Evolutionary conservation across 2,329 filamentous ascomycete genomes (phyloP), one percentile per base, ranked within the genome.

Genomic region (Arthrobotrys iridis): DNA sequence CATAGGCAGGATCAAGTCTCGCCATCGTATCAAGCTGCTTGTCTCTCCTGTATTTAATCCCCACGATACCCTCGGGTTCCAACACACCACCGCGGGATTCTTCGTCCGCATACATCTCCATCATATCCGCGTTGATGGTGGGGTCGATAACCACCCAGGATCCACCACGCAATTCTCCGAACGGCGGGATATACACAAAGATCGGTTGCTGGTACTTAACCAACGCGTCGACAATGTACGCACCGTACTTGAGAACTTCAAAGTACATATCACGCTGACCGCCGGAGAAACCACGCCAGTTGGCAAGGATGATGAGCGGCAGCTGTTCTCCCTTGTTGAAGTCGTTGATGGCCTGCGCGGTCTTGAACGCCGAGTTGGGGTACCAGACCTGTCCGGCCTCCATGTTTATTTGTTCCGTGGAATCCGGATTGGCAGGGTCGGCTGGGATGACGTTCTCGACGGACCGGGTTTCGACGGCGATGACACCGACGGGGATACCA

Each of bases 251-350:
- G 84, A 99, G 89, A 13, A 99, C 95, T 85, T 99, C 95, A 85
- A 98, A 97, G 89, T 96, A 99, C 95, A 99, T 99, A 84, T 99
- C 95, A 79, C 94, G 93, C 85, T 99, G 95, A 78, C 95, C 95
- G 86, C 95, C 95, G 79, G 95, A 99, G 92, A 99, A 99, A 86
- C 95, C 95, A 89, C 95, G 91, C 95, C 95, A 99, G 88, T 99
- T 99, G 84, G 95, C 95, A 78, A 99, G 89, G 82, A 99, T 99
- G 93, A 99, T 98, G 78, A 99, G 86, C 68, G 95, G 95, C 81
- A 99, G 87, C 85, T 99, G 95, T 85, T 99, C 95, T 82, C 95
- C 95, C 79, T 96, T 89, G 88, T 99, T 99, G 88, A 99, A 99
- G 86, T 99, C 95, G 81, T 91, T 93, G 85, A 99, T 96, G 67